Base-by-base conservation (phyloP, 2,329 filamentous ascomycete genomes). In the Phaeophleospora eucalypticola region DNA sequence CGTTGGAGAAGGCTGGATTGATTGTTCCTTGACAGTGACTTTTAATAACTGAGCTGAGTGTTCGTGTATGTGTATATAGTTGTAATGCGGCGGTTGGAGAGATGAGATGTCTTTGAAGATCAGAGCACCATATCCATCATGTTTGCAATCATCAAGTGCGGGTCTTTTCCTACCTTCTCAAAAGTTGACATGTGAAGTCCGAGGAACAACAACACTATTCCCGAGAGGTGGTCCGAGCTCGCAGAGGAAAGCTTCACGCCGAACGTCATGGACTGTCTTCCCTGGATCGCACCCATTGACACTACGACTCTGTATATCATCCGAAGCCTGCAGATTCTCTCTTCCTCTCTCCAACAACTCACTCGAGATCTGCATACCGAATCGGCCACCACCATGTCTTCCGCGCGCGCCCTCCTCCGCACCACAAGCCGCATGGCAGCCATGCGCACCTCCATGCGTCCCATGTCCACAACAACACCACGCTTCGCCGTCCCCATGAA, bases 371-470 rank as follows among this genome's bases (percentile, higher is more conserved):
- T 37, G 6, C 9, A 39, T 39, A 18, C n/a, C 7, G 7, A 18
- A 37, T 15, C 37, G 18, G 17, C 24, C 18, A 21, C 21, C 41
- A 58, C 19, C 37, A 79, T 80, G 77, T 67, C 71, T 43, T 66
- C 70, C 20, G 63, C 71, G 41, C 69, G 74, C 52, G 55, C 75
- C 17, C 60, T 72, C 27, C 56, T 69, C 52, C 72, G 74, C 65
- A 68, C 71, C 16, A n/a, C 24, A 12, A 62, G 71, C 48, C 69
- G 74, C 50, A 64, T 73, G 24, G 24, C 24, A n/a, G 59, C 68
- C 3, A 46, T 68, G 37, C 59, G 63, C 37, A 34, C 40, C 40
- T 57, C 65, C 42, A 58, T 64, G 36, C 60, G 66, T 35, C 61
- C 68, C n/a, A 67, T 74, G 55, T 67, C 65, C 52, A 59, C 66